Percentiles rank a stretch among this genome's conserved stretches.
phyloP scores from a whole-genome alignment of 2,329 filamentous ascomycete genomes.

The Alternaria brassicae region DNA sequence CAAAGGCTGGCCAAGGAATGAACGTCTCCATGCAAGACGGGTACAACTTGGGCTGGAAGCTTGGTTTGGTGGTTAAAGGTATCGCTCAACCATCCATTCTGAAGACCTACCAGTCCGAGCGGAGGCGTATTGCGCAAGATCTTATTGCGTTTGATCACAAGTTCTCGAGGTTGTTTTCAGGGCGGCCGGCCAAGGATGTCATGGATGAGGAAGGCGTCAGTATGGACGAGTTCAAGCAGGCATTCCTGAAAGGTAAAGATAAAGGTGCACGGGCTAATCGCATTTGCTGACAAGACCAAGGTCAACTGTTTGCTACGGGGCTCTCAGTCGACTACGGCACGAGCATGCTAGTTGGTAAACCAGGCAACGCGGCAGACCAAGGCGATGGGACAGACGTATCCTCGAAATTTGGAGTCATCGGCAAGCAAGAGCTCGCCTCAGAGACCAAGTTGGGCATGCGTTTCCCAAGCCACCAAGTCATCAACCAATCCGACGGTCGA shows the following conservation, averaged over 20 bases:
- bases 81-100: conserved; percentile 53
- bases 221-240: conserved; percentile 68
- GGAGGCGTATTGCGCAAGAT: conserved; percentile 67
- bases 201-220: conserved; percentile 67
- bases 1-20: conserved; percentile 75
- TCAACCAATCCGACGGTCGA: conserved; percentile 64
- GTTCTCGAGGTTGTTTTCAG: conserved; percentile 57
- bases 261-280: too few relatives aligned
- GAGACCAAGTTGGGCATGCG: conserved; percentile 63
- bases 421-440: conserved; percentile 54
- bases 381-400: conserved; percentile 58
- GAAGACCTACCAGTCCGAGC: conserved; percentile 61
- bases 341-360: conserved; percentile 63
- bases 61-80: conserved; percentile 58
- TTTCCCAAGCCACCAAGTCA: conserved; percentile 65
- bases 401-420: conserved; percentile 34
- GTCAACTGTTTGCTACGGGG: conserved; percentile 66
- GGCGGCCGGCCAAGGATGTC: conserved; percentile 62
- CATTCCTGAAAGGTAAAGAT: conserved; percentile 58
- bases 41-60: conserved; percentile 66
- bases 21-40: conserved; percentile 74
- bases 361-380: conserved; percentile 53
- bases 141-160: conserved; percentile 66
- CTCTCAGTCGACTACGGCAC: conserved; percentile 65
- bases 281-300: conserved; percentile 26